Conservation (phyloP, 2,329 filamentous ascomycete genomes). For the Elsinoe necatrix region DNA sequence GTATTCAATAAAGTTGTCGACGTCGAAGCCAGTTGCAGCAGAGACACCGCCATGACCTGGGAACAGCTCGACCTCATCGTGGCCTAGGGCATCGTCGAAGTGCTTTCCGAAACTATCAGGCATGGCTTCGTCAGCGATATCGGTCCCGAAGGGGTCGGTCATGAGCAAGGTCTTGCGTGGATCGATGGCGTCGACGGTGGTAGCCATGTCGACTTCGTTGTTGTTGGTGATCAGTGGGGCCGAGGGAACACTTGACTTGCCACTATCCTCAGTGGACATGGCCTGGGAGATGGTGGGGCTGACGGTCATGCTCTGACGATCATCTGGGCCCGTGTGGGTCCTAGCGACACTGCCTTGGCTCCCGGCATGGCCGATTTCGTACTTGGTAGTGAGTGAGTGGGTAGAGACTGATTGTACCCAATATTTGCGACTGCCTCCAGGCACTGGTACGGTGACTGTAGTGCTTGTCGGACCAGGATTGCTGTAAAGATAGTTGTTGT, state of each 20-base stretch:
- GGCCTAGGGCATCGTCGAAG: background rate
- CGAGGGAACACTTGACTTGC: too few relatives aligned
- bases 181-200: background rate
- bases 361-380: background rate
- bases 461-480: background rate
- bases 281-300: too few relatives aligned
- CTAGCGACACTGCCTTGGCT: background rate
- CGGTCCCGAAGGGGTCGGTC: background rate
- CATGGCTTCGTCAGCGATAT: background rate
- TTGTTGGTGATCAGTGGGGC: too few relatives aligned
- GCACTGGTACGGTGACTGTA: background rate
- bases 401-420: background rate
- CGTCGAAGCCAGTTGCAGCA: background rate
- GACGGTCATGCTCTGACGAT: too few relatives aligned
- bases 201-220: background rate
- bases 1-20: background rate
- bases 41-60: background rate
- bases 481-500: constrained; percentile 1
- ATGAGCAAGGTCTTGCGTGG: background rate
- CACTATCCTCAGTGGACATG: too few relatives aligned
- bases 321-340: too few relatives aligned
- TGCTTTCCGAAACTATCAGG: background rate
- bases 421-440: background rate
- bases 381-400: background rate
- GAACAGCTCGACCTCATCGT: background rate